phyloP scores from a whole-genome alignment of 345 rosid genomes.

The Syzygium aqueum region DNA sequence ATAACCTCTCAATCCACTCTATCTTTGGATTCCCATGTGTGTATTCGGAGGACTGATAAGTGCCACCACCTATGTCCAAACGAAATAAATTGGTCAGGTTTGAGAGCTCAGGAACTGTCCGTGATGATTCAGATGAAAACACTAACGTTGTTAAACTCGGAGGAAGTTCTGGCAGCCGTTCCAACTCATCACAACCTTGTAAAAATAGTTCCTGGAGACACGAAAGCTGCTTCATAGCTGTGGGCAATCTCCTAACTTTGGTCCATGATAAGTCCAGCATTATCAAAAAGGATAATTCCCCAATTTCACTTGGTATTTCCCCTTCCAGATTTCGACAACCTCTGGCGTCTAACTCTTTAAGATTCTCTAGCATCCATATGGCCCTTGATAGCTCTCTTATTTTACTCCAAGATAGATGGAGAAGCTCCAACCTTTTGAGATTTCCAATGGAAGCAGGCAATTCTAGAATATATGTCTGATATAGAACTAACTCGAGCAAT shows the following conservation, averaged over 20 bases:
- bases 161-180: not conserved
- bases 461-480: rapidly evolving
- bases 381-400: not conserved
- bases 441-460: not conserved
- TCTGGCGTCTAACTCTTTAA: not conserved
- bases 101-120: not conserved
- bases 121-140: not conserved
- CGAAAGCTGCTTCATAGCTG: not conserved
- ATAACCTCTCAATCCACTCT: not conserved
- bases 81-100: not conserved
- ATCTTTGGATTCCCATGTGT: not conserved
- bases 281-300: not conserved
- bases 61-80: not conserved
- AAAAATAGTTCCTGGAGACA: not conserved
- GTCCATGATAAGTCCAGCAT: not conserved
- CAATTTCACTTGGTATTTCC: not conserved
- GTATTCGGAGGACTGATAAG: not conserved
- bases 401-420: not conserved
- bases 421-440: not conserved
- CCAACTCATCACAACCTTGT: not conserved
- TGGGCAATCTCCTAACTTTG: not conserved
- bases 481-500: not conserved
- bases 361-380: not conserved
- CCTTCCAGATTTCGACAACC: not conserved
- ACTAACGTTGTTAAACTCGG: not conserved